phyloP scores from a whole-genome alignment of 805 yeast species.

The Ogataea pini region DNA sequence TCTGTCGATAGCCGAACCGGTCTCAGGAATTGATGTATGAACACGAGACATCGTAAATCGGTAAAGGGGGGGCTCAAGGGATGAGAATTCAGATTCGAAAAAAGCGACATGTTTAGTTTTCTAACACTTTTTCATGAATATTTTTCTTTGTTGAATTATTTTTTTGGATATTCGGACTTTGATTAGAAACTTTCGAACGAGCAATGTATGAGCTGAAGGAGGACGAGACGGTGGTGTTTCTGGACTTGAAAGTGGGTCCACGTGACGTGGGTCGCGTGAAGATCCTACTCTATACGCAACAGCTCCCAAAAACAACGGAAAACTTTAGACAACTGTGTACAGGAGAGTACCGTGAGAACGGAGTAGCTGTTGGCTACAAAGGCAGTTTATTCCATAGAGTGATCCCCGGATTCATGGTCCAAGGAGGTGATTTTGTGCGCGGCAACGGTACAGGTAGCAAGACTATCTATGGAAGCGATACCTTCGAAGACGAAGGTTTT shows the following conservation, averaged over 20 bases:
- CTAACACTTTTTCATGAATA: not conserved
- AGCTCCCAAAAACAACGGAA: slow-evolving; percentile 48
- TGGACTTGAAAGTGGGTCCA: slow-evolving; percentile 36
- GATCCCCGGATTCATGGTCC: slow-evolving; percentile 44
- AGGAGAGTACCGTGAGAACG: slow-evolving; percentile 43
- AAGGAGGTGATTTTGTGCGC: slow-evolving; percentile 36
- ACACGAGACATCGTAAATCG: slow-evolving; percentile 26
- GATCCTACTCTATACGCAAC: slow-evolving; percentile 42
- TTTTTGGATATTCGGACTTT: not conserved
- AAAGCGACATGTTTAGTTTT: not conserved
- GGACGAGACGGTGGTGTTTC: slow-evolving; percentile 16
- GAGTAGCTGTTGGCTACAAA: slow-evolving; percentile 47
- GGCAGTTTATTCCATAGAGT: slow-evolving; percentile 40
- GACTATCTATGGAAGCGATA: slow-evolving; percentile 41
- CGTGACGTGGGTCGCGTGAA: slow-evolving; percentile 45
- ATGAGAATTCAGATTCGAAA: no score
- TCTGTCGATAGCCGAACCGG: slow-evolving; percentile 78
- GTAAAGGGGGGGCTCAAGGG: not conserved
- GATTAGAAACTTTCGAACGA: slow-evolving; percentile 5
- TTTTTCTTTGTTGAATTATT: not conserved
- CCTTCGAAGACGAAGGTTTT: slow-evolving; percentile 48
- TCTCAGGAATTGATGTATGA: slow-evolving; percentile 71
- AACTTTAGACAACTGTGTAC: slow-evolving; percentile 56
- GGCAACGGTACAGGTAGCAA: slow-evolving; percentile 47
- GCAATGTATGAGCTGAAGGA: slow-evolving; percentile 17